These are phyloP conservation scores for Polytrichum commune DNA, from an alignment of 225 moss, liverwort and hornwort species.

Conservation along the genomic window DNA sequence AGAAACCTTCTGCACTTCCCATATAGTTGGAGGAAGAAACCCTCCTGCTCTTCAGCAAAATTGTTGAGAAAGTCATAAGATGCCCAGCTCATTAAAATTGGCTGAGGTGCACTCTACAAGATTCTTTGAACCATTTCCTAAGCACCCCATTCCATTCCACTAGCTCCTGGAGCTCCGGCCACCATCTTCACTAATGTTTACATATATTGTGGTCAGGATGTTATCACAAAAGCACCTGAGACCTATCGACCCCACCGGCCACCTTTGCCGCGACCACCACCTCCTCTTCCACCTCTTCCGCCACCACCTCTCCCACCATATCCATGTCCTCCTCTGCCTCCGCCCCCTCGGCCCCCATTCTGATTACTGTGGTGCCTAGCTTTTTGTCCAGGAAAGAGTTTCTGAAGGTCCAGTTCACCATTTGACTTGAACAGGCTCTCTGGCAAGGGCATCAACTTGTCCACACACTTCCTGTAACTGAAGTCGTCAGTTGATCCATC, in stretches of 20 bases:
- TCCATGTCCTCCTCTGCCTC: slow-evolving; percentile 25
- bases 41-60: background rate
- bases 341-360: slow-evolving; percentile 44
- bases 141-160: slow-evolving; percentile 10
- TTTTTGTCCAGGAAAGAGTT: slow-evolving; percentile 68
- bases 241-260: slow-evolving; percentile 3
- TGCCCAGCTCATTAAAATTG: background rate
- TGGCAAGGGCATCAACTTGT: slow-evolving; percentile 85
- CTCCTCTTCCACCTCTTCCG: slow-evolving; percentile 51
- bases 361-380: slow-evolving; percentile 40
- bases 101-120: background rate
- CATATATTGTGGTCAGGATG: slow-evolving; percentile 11
- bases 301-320: slow-evolving; percentile 42
- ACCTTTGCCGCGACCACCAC: slow-evolving; percentile 24
- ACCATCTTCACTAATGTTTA: background rate
- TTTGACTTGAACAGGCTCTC: slow-evolving; percentile 51
- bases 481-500: slow-evolving; percentile 88
- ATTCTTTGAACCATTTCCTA: slow-evolving; percentile 17
- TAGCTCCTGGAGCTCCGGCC: slow-evolving; percentile 6
- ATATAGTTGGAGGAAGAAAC: background rate
- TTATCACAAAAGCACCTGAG: background rate
- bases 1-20: background rate
- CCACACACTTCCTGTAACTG: slow-evolving; percentile 91
- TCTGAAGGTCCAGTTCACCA: slow-evolving; percentile 76
- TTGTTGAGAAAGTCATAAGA: background rate